Base-by-base conservation (phyloP, 2,329 filamentous ascomycete genomes). In the Chrysoporthe deuterocubensis region DNA sequence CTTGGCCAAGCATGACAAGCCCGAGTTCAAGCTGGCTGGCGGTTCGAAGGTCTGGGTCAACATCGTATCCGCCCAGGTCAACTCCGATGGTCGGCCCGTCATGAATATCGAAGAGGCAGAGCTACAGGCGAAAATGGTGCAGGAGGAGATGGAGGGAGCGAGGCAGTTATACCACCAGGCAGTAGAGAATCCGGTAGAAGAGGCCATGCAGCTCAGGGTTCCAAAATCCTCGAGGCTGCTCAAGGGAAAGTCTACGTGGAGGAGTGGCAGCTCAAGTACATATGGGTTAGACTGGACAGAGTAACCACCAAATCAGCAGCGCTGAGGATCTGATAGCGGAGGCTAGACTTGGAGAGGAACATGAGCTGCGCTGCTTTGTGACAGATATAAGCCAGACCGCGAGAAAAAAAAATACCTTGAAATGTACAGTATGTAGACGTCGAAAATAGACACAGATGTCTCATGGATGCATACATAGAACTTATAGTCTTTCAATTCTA, bases 1-100 rank as follows among this genome's bases (percentile, higher is more conserved):
- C 18, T 42, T 14, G 18, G 46, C 44, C 43, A 43, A 4, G 37
- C 37, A 44, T 1, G 43, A 18, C 1, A 7, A 48, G 61, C 16
- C 32, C n/a, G 73, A 73, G 56, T 74, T 78, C 42, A 78, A 87
- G 50, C 84, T 88, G 69, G 82, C 83, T 4, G 87, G 87, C 67
- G 87, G 87, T 46, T 78, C 81, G 69, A 89, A 89, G 80, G 71
- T 84, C 7, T 87, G 82, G 73, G 80, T 87, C 50, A 79, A 82
- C 65, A 78, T 84, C 3, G 70, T 75, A 32, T 76, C 75, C 9
- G 84, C 83, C 46, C 78, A 75, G 69, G 74, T 87, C 62, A 82
- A 86, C 73, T 81, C 85, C 1, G 79, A 77, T 61, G 87, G 87
- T 68, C 83, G 78, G 71, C 76, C 89, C 14, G 71, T 80, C 7